Conservation (phyloP, 2,329 filamentous ascomycete genomes). For the Paracorniculantispora psalliotae region DNA sequence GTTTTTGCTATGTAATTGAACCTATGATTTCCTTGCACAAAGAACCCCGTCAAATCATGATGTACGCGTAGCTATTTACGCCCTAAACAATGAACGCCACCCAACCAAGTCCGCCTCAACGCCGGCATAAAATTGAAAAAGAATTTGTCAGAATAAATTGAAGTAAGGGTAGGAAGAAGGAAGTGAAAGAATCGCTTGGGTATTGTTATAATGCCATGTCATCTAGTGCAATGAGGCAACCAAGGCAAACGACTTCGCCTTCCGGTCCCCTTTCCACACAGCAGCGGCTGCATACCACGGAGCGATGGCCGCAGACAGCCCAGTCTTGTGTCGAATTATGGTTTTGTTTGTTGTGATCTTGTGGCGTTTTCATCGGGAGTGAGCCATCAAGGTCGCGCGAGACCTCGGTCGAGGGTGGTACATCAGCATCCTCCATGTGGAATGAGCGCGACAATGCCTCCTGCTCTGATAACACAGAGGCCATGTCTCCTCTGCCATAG, state of each 20-base stretch:
- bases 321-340: conserved; percentile 28
- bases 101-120: not conserved
- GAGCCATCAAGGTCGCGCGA: conserved; percentile 3
- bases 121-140: not conserved
- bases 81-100: not conserved
- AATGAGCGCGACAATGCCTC: conserved; percentile 40
- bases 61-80: not conserved
- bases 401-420: conserved; percentile 17
- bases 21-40: not conserved
- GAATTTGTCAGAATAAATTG: not conserved
- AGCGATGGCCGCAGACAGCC: conserved; percentile 40
- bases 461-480: conserved; percentile 25
- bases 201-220: conserved; percentile 1
- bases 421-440: conserved; percentile 46
- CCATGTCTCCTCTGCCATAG: conserved; percentile 38
- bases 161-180: not conserved
- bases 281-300: conserved; percentile 61
- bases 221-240: conserved; percentile 45
- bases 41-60: not conserved
- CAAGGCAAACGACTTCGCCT: conserved; percentile 62
- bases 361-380: not conserved
- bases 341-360: conserved; percentile 10
- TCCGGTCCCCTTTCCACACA: conserved; percentile 61
- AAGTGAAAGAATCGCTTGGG: not conserved
- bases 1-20: not conserved